A percentile compares a stretch with the other conserved stretches of the same genome.
Conservation (phyloP, 2,329 filamentous ascomycete genomes). For the Pleurostoma richardsiae region DNA sequence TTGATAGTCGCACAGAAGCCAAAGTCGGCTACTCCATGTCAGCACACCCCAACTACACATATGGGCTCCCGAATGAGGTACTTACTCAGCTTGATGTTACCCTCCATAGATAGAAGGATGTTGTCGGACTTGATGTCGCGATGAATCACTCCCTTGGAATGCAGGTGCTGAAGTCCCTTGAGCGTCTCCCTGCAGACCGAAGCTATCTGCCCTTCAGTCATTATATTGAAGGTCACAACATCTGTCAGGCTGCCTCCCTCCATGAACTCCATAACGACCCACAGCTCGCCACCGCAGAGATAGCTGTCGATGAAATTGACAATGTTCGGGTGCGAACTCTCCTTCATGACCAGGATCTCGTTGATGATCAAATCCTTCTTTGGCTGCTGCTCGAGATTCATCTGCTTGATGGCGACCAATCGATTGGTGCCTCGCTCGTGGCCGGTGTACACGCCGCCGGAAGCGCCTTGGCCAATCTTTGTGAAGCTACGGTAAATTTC, state of each 20-base stretch:
- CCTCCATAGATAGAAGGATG: conserved; percentile 86
- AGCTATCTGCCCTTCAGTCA: conserved; percentile 96
- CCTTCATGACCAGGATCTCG: conserved; percentile 98
- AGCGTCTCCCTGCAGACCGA: conserved; percentile 92
- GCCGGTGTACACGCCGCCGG: conserved; percentile 90
- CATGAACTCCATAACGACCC: conserved; percentile 99
- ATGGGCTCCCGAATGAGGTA: conserved; percentile 12
- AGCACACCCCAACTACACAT: not conserved
- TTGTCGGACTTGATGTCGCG: conserved; percentile 99
- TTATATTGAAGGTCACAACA: conserved; percentile 98
- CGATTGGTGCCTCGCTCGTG: conserved; percentile 79
- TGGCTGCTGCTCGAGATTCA: conserved; percentile 97
- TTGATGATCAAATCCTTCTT: conserved; percentile 99
- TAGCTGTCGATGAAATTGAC: conserved; percentile 99
- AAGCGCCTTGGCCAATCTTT: conserved; percentile 97
- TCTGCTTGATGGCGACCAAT: conserved; percentile 97
- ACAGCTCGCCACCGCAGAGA: conserved; percentile 81
- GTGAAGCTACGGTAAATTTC: conserved; percentile 81
- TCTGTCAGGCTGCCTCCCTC: conserved; percentile 96
- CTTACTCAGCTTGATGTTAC: conserved; percentile 96
- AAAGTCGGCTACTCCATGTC: conserved; percentile 68
- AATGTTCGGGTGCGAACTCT: conserved; percentile 96
- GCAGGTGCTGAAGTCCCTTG: conserved; percentile 86
- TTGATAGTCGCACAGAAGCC: conserved; percentile 99
- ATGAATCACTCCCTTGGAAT: conserved; percentile 97